Evolutionary conservation across 495 filamentous ascomycete genomes (phyloP).

Genomic region (Tuber umbilicatum): DNA sequence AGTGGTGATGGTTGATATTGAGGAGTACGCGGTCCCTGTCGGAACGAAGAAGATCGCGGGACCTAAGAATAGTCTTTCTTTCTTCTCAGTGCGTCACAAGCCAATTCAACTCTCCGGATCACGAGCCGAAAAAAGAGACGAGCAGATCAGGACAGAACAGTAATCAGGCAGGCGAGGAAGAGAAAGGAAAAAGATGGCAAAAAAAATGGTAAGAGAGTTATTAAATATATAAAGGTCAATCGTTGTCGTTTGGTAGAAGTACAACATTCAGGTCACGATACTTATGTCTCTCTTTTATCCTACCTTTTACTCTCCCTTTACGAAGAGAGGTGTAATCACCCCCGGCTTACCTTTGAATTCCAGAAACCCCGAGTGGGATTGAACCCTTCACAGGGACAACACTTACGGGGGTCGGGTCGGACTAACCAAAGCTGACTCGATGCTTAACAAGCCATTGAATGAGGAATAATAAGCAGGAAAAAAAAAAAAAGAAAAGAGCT

Average conservation of each 20-base stretch:
- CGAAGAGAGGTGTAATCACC: not conserved
- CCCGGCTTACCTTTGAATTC: not conserved
- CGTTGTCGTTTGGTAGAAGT: not conserved
- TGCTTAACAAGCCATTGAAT: not conserved
- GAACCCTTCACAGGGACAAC: not conserved
- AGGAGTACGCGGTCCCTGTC: not conserved
- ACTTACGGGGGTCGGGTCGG: not conserved
- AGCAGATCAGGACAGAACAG: not conserved
- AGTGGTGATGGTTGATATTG: not conserved
- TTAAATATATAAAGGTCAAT: not conserved
- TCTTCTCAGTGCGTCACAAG: not conserved
- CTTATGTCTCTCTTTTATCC: not conserved
- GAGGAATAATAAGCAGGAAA: not conserved
- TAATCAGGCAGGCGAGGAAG: not conserved
- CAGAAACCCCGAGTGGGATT: not conserved
- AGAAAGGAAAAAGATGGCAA: not conserved
- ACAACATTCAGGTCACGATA: not conserved
- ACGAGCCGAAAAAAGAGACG: not conserved
- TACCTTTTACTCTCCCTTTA: not conserved
- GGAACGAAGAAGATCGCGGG: not conserved
- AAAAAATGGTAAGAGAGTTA: not conserved
- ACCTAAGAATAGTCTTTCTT: not conserved
- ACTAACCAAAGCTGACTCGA: conserved; percentile 3
- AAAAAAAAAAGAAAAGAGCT: not conserved
- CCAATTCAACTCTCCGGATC: not conserved